Evolutionary conservation across 768 basidiomycete species (phyloP).

Genomic region (Harrya chromipes): DNA sequence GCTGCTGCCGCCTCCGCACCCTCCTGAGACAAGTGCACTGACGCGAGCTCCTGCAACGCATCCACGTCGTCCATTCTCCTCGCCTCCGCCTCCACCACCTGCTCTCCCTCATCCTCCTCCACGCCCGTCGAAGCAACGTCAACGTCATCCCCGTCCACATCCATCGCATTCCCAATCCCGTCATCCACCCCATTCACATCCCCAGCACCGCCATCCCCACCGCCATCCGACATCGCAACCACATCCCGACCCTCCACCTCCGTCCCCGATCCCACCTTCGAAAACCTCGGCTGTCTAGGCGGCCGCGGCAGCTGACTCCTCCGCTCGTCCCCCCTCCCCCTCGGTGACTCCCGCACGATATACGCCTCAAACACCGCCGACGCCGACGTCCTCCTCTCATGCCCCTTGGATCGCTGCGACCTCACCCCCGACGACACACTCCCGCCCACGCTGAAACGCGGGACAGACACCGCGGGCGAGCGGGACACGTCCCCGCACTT

Average conservation of each 20-base stretch:
- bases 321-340: not conserved
- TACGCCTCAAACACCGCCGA: constrained; percentile 16
- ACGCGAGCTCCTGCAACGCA: constrained; percentile 9
- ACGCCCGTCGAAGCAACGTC: no score
- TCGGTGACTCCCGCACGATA: constrained; percentile 12
- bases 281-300: no score
- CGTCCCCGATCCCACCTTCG: not conserved
- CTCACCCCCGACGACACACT: no score
- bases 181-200: not conserved
- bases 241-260: not conserved
- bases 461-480: no score
- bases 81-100: not conserved
- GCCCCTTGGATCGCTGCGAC: not conserved
- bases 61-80: not conserved
- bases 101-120: not conserved
- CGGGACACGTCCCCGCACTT: not conserved
- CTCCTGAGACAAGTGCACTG: constrained; percentile 19
- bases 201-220: not conserved
- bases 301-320: not conserved
- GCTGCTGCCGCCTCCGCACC: not conserved
- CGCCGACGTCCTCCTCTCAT: constrained; percentile 10
- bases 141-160: not conserved
- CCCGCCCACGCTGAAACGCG: no score
- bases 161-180: not conserved
- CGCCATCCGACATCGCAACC: not conserved